Percentiles rank a stretch among this genome's conserved stretches.
Evolutionary conservation across 2,329 filamentous ascomycete species (phyloP).

Genomic region (Didymella pinodella): DNA sequence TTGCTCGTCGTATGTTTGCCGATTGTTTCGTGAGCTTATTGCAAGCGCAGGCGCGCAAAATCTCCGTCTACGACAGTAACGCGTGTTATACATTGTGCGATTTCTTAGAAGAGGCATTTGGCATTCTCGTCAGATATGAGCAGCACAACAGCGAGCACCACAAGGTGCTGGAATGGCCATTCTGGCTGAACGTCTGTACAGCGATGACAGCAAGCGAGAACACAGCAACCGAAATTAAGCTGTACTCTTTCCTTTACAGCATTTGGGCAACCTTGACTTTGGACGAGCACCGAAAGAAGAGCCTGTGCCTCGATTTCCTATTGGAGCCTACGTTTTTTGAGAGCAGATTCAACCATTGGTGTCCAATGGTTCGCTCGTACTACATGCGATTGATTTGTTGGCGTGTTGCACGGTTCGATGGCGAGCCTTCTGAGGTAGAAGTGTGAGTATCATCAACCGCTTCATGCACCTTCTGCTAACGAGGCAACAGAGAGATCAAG

Average conservation of each 20-base stretch:
- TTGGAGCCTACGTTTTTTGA: slow-evolving; percentile 78
- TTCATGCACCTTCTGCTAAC: slow-evolving; percentile 22
- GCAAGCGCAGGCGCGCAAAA: slow-evolving; percentile 76
- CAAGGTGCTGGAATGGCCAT: slow-evolving; percentile 74
- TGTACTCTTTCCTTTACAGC: slow-evolving; percentile 81
- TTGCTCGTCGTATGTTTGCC: slow-evolving; percentile 74
- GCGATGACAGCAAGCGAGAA: slow-evolving; percentile 84
- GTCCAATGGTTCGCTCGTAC: slow-evolving; percentile 92
- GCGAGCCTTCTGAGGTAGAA: slow-evolving; percentile 70
- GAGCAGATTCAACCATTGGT: slow-evolving; percentile 90
- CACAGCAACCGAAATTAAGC: slow-evolving; percentile 86
- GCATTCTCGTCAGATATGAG: slow-evolving; percentile 70
- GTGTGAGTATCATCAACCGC: slow-evolving; percentile 61
- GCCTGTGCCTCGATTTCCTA: slow-evolving; percentile 77
- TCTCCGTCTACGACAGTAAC: slow-evolving; percentile 80
- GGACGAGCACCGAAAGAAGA: slow-evolving; percentile 71
- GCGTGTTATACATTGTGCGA: slow-evolving; percentile 92
- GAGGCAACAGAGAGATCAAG: slow-evolving; percentile 69
- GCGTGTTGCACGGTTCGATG: slow-evolving; percentile 81
- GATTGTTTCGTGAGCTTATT: slow-evolving; percentile 76
- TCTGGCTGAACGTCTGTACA: slow-evolving; percentile 84
- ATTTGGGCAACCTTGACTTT: slow-evolving; percentile 77
- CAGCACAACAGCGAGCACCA: slow-evolving; percentile 53
- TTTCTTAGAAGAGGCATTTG: slow-evolving; percentile 82
- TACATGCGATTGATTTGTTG: slow-evolving; percentile 91